Evolutionary conservation across 176 grass and related monocot genomes (phyloP).

Genomic region (Stipa capillata): DNA sequence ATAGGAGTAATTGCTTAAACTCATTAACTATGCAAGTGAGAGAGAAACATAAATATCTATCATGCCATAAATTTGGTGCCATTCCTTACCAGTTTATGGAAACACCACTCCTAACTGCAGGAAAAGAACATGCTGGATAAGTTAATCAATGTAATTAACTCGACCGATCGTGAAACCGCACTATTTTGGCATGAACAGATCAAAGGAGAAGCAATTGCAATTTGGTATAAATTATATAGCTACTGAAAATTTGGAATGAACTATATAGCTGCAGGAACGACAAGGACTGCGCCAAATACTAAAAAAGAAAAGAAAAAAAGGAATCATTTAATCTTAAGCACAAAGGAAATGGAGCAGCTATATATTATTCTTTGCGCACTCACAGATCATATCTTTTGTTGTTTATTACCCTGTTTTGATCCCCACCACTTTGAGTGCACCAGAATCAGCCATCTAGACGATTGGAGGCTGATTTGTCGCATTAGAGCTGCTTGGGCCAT

Average conservation of each 20-base stretch:
- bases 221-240: slow-evolving; percentile 5
- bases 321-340: slow-evolving; percentile 20
- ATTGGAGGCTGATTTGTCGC: slow-evolving; percentile 34
- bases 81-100: neutral
- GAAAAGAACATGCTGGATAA: slow-evolving; percentile 5
- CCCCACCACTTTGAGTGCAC: slow-evolving; percentile 26
- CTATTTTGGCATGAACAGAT: neutral
- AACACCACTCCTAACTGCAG: neutral
- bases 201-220: neutral
- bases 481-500: slow-evolving; percentile 12
- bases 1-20: neutral
- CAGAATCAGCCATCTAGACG: slow-evolving; percentile 4
- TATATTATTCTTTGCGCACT: slow-evolving; percentile 29
- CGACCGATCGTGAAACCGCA: neutral
- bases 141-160: neutral
- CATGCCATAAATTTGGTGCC: neutral
- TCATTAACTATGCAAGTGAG: neutral
- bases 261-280: neutral
- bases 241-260: slow-evolving; percentile 10
- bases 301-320: neutral
- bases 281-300: slow-evolving; percentile 14
- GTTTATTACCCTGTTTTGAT: neutral
- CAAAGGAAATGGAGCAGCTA: neutral
- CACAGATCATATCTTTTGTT: slow-evolving; percentile 16
- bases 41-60: neutral